These are phyloP conservation scores for Aspergillus homomorphus DNA, from an alignment of 495 filamentous ascomycete genomes.

Conservation along the genomic window DNA sequence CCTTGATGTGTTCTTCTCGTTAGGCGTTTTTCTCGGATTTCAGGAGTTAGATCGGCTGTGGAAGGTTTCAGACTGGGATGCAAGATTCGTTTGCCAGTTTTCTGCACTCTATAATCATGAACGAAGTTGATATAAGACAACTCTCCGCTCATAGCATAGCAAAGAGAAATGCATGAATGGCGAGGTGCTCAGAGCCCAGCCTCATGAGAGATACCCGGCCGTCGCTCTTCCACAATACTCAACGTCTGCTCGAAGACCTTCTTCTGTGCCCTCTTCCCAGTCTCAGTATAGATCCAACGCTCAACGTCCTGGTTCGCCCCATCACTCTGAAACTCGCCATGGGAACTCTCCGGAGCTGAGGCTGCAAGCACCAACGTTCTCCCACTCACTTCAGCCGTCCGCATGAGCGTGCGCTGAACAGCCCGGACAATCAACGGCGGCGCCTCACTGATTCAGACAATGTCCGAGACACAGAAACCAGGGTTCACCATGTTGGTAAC, in stretches of 20 bases:
- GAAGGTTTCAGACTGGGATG: no score
- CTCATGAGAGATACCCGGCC: constrained; percentile 28
- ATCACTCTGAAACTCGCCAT: constrained; percentile 8
- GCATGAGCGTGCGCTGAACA: background rate
- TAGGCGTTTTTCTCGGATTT: no score
- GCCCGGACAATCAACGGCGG: background rate
- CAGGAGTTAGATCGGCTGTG: no score
- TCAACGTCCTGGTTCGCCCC: constrained; percentile 2
- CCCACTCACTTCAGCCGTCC: constrained; percentile 4
- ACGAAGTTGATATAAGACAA: no score
- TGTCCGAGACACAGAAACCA: constrained; percentile 9
- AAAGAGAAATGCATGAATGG: no score
- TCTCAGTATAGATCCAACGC: background rate
- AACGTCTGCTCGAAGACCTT: constrained; percentile 53
- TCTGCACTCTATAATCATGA: no score
- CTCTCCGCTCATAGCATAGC: no score
- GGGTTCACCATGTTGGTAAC: constrained; percentile 14
- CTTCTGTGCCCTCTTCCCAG: constrained; percentile 36
- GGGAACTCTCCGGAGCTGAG: background rate
- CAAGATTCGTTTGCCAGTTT: no score
- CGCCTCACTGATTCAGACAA: background rate
- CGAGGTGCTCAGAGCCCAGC: background rate
- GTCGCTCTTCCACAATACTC: constrained; percentile 45
- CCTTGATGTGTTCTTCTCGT: background rate
- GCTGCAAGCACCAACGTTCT: constrained; percentile 6